Percentiles rank a stretch among this genome's conserved stretches.
Conservation (phyloP, 257 asterid species). For the Oldenlandia corymbosa region DNA sequence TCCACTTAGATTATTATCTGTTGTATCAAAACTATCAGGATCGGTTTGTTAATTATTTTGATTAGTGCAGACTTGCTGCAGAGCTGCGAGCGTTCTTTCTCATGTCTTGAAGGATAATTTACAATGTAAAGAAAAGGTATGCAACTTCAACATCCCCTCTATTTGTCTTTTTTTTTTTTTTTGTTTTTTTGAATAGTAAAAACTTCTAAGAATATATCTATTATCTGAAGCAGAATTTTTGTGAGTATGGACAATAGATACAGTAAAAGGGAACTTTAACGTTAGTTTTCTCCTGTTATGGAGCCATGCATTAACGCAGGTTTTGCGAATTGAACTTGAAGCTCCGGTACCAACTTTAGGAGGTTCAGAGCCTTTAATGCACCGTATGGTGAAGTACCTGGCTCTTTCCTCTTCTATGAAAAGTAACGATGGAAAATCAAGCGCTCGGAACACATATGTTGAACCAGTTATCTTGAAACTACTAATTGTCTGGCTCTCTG, state of each 20-base stretch:
- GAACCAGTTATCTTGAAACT: constrained; percentile 79
- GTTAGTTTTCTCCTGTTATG: constrained; percentile 2
- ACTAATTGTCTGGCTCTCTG: constrained; percentile 68
- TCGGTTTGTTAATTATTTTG: background rate
- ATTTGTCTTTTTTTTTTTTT: background rate
- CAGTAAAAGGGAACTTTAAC: background rate
- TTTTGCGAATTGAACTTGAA: constrained; percentile 70
- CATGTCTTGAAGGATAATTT: constrained; percentile 72
- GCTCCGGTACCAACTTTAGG: constrained; percentile 58
- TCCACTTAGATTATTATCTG: background rate
- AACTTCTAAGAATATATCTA: background rate
- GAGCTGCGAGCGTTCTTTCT: constrained; percentile 92
- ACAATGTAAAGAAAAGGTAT: constrained; percentile 89
- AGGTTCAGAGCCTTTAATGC: constrained; percentile 82
- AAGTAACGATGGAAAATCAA: constrained; percentile 57
- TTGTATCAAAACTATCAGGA: background rate
- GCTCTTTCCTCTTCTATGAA: constrained; percentile 78
- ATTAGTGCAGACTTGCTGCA: constrained; percentile 73
- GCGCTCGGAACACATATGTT: constrained; percentile 35
- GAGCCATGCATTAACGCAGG: constrained; percentile 45
- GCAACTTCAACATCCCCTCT: constrained; percentile 13
- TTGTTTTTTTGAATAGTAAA: too few relatives aligned
- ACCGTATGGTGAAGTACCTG: constrained; percentile 84
- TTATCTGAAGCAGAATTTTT: background rate
- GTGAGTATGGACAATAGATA: background rate